Evolutionary conservation across 208 protist species (phyloP), one percentile per base, ranked within the genome.

Genomic region (Lotmaria passim): DNA sequence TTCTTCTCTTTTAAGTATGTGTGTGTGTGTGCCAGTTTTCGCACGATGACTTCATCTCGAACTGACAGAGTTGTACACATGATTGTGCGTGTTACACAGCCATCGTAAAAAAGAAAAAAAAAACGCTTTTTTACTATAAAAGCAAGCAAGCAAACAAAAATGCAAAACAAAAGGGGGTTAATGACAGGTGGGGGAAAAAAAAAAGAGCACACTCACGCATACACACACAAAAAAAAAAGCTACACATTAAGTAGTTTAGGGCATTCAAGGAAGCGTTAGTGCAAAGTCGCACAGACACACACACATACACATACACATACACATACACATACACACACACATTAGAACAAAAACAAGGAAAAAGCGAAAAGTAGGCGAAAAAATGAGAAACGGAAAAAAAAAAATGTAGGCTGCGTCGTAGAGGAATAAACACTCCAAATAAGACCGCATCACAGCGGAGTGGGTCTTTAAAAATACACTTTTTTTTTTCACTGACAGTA

Each of bases 71-170:
- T n/a, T n/a, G n/a, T n/a, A n/a, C n/a, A n/a, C n/a, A n/a, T n/a
- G n/a, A n/a, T n/a, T n/a, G n/a, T n/a, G n/a, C n/a, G n/a, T n/a
- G n/a, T n/a, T n/a, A n/a, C 3, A 53, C 47, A 31, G 31, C 23
- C 24, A 53, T 23, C 5, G 26, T 34, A 36, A 60, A 38, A 10
- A 24, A 34, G 19, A 59, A 30, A 73, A 6, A 44, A 41, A 41
- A 41, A n/a, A n/a, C n/a, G n/a, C 2, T 58, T 39, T 39, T 12
- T 39, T 39, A 14, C 36, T 23, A 21, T 48, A n/a, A 48, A 7
- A 48, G 38, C n/a, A n/a, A n/a, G 38, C 14, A 43, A 43, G 38
- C 36, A 39, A 39, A 61, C 33, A 34, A 19, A 59, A 30, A 73
- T 11, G 24, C 28, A 44, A 14, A 52, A 43, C 41, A 38, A 31